Conservation (phyloP, 1,139 yeast species). For the Taphrina confusa region DNA sequence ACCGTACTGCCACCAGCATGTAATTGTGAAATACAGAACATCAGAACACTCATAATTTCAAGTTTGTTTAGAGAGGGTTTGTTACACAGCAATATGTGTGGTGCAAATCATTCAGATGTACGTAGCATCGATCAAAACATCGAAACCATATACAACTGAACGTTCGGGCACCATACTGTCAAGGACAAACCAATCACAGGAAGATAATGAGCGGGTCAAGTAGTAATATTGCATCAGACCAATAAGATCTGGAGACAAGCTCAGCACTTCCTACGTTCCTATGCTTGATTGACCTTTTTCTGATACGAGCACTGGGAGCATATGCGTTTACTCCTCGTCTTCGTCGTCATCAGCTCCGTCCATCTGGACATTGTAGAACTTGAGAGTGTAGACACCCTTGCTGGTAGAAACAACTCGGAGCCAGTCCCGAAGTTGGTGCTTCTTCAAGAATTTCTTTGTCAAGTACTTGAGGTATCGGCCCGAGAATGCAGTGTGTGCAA, state of each 20-base stretch:
- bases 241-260: conserved; percentile 33
- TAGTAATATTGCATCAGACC: conserved; percentile 33
- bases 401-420: conserved; percentile 97
- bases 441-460: conserved; percentile 37
- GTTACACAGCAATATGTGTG: no score
- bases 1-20: no score
- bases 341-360: conserved; percentile 85
- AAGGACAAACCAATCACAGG: no score
- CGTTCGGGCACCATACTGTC: no score
- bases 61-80: no score
- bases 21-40: no score
- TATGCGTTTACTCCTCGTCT: conserved; percentile 41
- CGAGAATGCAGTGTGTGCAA: conserved; percentile 92
- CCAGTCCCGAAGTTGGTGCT: conserved; percentile 73
- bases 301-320: no score
- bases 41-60: no score
- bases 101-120: no score
- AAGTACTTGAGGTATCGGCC: conserved; percentile 60
- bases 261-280: conserved; percentile 32
- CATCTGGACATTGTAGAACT: conserved; percentile 98
- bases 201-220: no score
- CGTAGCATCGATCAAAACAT: no score
- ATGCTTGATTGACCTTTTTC: background rate
- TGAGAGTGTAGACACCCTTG: conserved; percentile 95
- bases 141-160: no score